Conservation (phyloP, 169 alveolate species). For the Plasmodium vivax region DNA sequence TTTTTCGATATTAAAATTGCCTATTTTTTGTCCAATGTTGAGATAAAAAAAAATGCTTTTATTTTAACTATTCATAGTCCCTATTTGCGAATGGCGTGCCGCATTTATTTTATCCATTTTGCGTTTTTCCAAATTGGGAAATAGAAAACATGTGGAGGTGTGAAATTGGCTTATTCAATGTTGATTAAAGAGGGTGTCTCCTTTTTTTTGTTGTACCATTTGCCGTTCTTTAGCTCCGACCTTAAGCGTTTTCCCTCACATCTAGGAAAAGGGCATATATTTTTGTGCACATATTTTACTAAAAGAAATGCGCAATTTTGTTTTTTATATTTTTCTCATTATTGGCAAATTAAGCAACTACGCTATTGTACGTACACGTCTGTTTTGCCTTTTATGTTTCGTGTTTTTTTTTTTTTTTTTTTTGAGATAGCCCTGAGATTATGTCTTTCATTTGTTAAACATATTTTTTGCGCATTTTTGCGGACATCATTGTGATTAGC, state of each 20-base stretch:
- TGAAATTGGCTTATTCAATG: background rate
- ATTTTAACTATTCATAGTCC: background rate
- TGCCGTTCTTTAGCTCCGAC: background rate
- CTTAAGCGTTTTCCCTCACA: background rate
- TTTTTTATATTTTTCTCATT: conserved; percentile 20
- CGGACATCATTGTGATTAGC: background rate
- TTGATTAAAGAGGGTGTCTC: background rate
- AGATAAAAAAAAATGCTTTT: background rate
- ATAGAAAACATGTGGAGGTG: background rate
- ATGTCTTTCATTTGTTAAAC: background rate
- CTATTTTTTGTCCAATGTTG: background rate
- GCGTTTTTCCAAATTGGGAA: background rate
- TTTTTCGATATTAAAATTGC: background rate
- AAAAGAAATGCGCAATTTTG: conserved; percentile 4
- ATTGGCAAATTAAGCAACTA: background rate
- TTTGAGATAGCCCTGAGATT: background rate
- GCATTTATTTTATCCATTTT: background rate
- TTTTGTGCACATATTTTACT: background rate
- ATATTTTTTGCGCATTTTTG: background rate
- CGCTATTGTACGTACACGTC: conserved; percentile 43
- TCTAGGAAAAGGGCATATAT: conserved; percentile 5
- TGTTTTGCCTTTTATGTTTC: background rate
- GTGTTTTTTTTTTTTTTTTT: background rate
- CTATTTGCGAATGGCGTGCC: background rate
- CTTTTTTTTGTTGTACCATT: background rate